These are phyloP conservation scores for Taiozyma sp. DNA, from an alignment of 1,139 yeast species.

Conservation along the genomic window DNA sequence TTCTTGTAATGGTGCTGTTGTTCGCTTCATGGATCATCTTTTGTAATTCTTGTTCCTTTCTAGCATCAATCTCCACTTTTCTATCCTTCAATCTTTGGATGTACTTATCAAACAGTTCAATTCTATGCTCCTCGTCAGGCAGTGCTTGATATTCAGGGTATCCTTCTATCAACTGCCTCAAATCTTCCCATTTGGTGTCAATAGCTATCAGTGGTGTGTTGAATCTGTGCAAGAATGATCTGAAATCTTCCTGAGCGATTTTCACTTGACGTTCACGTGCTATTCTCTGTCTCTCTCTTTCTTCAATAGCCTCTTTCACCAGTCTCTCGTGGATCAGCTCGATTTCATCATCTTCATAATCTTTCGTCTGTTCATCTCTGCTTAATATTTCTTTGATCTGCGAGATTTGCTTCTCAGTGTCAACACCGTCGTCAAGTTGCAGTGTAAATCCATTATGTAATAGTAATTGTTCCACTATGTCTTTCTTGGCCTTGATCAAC, in stretches of 20 bases:
- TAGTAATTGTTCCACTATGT: constrained; percentile 50
- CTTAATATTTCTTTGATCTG: constrained; percentile 13
- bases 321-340: constrained; percentile 27
- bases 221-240: constrained; percentile 30
- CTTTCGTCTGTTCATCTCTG: constrained; percentile 21
- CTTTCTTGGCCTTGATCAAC: constrained; percentile 52
- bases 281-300: constrained; percentile 29
- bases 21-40: constrained; percentile 10
- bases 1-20: constrained; percentile 3
- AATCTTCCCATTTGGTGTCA: constrained; percentile 34
- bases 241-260: constrained; percentile 34
- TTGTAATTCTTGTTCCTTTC: constrained; percentile 16
- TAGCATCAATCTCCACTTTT: constrained; percentile 19
- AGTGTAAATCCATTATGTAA: constrained; percentile 29
- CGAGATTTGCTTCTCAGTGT: constrained; percentile 8
- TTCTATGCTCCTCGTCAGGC: constrained; percentile 29
- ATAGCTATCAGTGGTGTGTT: constrained; percentile 10
- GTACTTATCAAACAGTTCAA: constrained; percentile 30
- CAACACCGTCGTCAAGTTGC: constrained; percentile 10
- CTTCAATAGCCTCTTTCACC: constrained; percentile 24
- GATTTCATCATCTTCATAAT: constrained; percentile 26
- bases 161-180: constrained; percentile 27
- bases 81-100: constrained; percentile 18
- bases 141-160: constrained; percentile 33
- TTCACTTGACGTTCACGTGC: constrained; percentile 30